Base-by-base conservation (phyloP, 2,329 filamentous ascomycete species). In the Cladosporium sphaerospermum region DNA sequence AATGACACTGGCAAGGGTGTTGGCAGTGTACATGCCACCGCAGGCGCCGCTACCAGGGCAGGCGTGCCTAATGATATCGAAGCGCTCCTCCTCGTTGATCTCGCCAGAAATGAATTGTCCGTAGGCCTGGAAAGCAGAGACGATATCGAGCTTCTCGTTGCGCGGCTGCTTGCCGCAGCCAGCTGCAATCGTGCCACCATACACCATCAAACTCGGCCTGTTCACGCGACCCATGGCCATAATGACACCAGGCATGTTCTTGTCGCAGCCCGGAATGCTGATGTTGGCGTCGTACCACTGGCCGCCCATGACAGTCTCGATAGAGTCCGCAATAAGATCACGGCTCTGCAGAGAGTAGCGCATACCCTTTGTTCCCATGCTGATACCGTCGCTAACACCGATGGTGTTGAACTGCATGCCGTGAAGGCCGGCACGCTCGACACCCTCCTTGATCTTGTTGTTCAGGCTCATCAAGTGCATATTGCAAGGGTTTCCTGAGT, bases 341-440 rank as follows among this genome's bases (percentile, higher is more conserved):
- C 93, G 82, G 62, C 89, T 95, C 76, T 97, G 93, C 52, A 70
- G 59, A 7, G 64, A 67, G 75, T 90, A 97, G 58, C 92, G 82
- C 93, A 99, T 99, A 63, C 95, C 93, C 34, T 85, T 88, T 45
- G 93, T 99, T 48, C 93, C 93, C 93, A 99, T 99, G 64, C 89
- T 96, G 64, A 99, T 99, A 55, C 84, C 93, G 70, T 99, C 93
- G 59, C 89, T 96, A 61, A 99, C 95, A 66, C 93, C 93, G 66
- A 99, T 89, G 56, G 95, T 99, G 78, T 99, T 99, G 82, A 99
- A 99, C 71, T 96, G 91, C 79, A 95, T 95, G 58, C 90, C 89
- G 56, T 95, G 80, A 57, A 99, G 78, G 18, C 89, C 70, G 6
- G 90, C 88, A 64, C 86, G 77, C 62, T 84, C 74, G 32, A 88